Evolutionary conservation across 176 grass and related monocot genomes (phyloP).

Genomic region (Avena atlantica): DNA sequence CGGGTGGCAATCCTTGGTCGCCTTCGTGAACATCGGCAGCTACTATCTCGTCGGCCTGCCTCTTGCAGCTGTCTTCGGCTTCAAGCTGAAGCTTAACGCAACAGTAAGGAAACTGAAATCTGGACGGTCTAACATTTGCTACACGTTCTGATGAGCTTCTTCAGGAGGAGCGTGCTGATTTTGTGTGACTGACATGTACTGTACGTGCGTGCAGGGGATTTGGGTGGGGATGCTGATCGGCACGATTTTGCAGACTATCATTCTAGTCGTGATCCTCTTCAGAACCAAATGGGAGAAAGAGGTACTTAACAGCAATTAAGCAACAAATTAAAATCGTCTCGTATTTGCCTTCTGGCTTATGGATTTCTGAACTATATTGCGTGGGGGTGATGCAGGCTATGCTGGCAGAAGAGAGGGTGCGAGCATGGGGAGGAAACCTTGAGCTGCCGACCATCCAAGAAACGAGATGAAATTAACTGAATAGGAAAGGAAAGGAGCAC

Average conservation of each 20-base stretch:
- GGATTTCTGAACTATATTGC: background rate
- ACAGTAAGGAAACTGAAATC: slow-evolving; percentile 22
- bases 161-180: background rate
- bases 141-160: background rate
- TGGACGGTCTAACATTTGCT: background rate
- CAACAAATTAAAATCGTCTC: too few species aligned
- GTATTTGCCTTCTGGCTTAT: background rate
- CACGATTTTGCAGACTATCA: slow-evolving; percentile 59
- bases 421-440: slow-evolving; percentile 52
- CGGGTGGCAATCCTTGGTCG: slow-evolving; percentile 81
- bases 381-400: slow-evolving; percentile 44
- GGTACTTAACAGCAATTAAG: slow-evolving; percentile 40
- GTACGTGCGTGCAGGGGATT: slow-evolving; percentile 58
- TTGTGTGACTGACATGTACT: background rate
- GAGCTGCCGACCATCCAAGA: slow-evolving; percentile 51
- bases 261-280: slow-evolving; percentile 55
- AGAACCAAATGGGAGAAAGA: slow-evolving; percentile 80
- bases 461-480: background rate
- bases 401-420: slow-evolving; percentile 64
- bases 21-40: slow-evolving; percentile 64
- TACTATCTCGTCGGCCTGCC: slow-evolving; percentile 72
- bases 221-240: slow-evolving; percentile 70
- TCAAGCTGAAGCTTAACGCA: slow-evolving; percentile 59
- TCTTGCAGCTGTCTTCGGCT: slow-evolving; percentile 64
- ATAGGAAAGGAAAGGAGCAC: background rate